Evolutionary conservation across 768 basidiomycete genomes (phyloP).

Genomic region (Melanogaster broomeanus): DNA sequence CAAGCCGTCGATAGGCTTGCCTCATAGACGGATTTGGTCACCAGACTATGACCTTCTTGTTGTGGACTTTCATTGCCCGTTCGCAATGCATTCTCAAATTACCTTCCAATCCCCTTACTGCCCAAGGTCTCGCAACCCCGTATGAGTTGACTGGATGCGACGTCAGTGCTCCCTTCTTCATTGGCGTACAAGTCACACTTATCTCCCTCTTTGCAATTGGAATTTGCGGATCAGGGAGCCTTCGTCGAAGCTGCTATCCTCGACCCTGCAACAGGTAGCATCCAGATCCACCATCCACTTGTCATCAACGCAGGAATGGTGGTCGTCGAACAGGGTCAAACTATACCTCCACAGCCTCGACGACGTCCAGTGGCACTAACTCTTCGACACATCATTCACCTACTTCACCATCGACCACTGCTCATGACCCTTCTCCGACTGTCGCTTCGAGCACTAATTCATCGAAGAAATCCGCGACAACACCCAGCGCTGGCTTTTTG

Average conservation of each 20-base stretch:
- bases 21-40: too few relatives aligned
- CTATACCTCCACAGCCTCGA: neutral
- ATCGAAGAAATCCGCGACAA: neutral
- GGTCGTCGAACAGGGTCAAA: constrained; percentile 8
- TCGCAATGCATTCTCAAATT: constrained; percentile 26
- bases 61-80: constrained; percentile 8
- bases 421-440: too few relatives aligned
- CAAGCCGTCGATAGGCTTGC: too few relatives aligned
- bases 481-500: constrained; percentile 17
- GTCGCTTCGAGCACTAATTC: too few relatives aligned
- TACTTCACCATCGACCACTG: too few relatives aligned
- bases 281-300: constrained; percentile 30
- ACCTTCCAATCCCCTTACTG: constrained; percentile 22
- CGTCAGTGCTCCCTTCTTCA: constrained; percentile 5
- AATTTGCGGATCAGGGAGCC: constrained; percentile 24
- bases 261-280: constrained; percentile 26
- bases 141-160: constrained; percentile 30
- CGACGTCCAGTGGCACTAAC: too few relatives aligned
- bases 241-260: constrained; percentile 32
- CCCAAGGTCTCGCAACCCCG: constrained; percentile 27
- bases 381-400: too few relatives aligned
- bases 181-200: neutral
- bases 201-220: constrained; percentile 21
- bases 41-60: constrained; percentile 18
- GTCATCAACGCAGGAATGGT: constrained; percentile 30